Base-by-base conservation (phyloP, 805 yeast species). In the Wickerhamomyces ciferrii region DNA sequence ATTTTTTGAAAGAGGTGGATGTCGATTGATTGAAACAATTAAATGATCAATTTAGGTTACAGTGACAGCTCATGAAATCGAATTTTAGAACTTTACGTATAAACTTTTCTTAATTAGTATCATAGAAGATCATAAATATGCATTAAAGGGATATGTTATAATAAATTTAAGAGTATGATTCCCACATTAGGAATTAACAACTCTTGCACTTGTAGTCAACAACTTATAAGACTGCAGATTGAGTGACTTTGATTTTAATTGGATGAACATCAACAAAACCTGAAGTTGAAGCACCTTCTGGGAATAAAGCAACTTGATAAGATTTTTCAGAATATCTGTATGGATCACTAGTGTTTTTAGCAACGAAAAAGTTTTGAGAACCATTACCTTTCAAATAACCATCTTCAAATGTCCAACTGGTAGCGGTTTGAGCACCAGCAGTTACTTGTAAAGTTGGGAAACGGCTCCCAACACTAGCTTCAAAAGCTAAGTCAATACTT, bases 341-440 rank as follows among this genome's bases (percentile, higher is more conserved):
- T 23, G 77, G 75, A 54, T 75, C 79, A 41, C 53, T 54, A 48
- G 69, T 63, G 63, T 72, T 67, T 67, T 63, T 69, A 53, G 70
- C 69, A 43, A 72, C 78, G 53, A 60, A 69, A 62, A 73, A 71
- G 23, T 60, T 60, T 24, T 51, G 52, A 19, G 67, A 46, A 39
- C 70, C 70, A 39, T 64, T 56, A 45, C 62, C 60, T 15, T 48
- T 42, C 42, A 72, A 55, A 17, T 48, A 44, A 29, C 61, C 65
- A 43, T 51, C 48, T 8, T 41, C 38, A 17, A 52, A 13, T 5
- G 37, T 14, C 55, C 55, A 55, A 7, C 29, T 37, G 31, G 21
- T 48, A 43, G 35, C 47, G 50, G 14, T 13, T 6, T 3, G 13
- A 14, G 17, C 44, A n/a, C 13, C 27, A 15, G 42, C 53, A 23